Base-by-base conservation (phyloP, 331 rosid genomes). In the Pyrus hybrid region DNA sequence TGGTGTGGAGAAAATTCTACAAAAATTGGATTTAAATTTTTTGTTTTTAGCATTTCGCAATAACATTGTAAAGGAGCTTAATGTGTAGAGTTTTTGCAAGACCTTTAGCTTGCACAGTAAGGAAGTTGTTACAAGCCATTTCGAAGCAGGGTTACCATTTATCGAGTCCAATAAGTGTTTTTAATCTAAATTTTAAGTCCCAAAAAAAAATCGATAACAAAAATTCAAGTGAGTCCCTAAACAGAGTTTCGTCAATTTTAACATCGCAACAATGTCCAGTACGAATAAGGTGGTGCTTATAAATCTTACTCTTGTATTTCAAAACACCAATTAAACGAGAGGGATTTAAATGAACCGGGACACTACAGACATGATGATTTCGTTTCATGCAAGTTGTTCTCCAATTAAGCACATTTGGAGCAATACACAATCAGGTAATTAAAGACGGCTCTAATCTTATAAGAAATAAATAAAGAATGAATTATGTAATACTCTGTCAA, bases 351-450 rank as follows among this genome's bases (percentile, higher is more conserved):
- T 37, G 43, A 12, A 37, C 13, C 43, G 1, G 43, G 12, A 35
- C 3, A 35, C 12, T 35, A 35, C 43, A 35, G 12, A 0, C 2
- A 0, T 1, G 12, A 0, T 35, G 12, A 2, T 35, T 1, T 0
- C 43, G 1, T 9, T 49, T 49, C 8, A 49, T 16, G 56, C 9
- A 49, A 49, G 4, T 49, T 49, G 57, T 17, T 51, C 57, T 51
- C 1, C 4, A 6, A 1, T 6, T 17, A 17, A 18, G 21, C 21
- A 2, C 4, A 51, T 17, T 51, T 51, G 57, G 18, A 5, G 63
- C 5, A 5, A 12, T 5, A 23, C 16, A 25, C 30, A 2, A 58
- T 58, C 17, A 0, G 4, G 21, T 18, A 51, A 51, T 7, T 51
- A 51, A 51, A 6, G 57, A 6, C 21, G 3, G 21, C 10, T 17